Evolutionary conservation across 257 asterid genomes (phyloP).

Genomic region (Phtheirospermum japonicum): DNA sequence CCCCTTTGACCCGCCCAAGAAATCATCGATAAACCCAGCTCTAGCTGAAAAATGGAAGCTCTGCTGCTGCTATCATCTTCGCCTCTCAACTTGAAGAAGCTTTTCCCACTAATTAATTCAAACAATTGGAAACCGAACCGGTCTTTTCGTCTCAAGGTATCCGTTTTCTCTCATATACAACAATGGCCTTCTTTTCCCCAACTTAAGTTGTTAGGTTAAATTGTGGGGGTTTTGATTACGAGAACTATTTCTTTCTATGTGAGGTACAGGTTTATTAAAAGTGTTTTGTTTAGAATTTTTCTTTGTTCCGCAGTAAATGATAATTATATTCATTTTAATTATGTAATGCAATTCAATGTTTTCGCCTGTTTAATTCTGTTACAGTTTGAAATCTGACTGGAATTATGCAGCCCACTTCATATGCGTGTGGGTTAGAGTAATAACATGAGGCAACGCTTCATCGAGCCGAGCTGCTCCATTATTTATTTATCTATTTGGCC

Average conservation of each 20-base stretch:
- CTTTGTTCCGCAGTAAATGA: background rate
- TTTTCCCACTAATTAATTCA: conserved; percentile 21
- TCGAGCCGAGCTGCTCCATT: too few species aligned
- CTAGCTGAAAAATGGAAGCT: conserved; percentile 31
- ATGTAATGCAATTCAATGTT: conserved; percentile 1
- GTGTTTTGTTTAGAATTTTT: background rate
- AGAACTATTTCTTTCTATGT: too few species aligned
- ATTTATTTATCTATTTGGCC: too few species aligned
- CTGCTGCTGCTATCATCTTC: conserved; percentile 21
- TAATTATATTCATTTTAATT: background rate
- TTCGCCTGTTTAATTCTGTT: too few species aligned
- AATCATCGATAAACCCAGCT: too few species aligned
- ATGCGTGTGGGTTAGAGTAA: too few species aligned
- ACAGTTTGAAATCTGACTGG: too few species aligned
- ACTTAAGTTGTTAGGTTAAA: background rate
- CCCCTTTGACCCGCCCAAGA: too few species aligned
- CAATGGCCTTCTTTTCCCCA: too few species aligned
- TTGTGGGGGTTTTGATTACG: background rate
- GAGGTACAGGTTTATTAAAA: background rate
- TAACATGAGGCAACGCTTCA: too few species aligned
- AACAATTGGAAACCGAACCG: background rate
- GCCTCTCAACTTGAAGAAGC: conserved; percentile 21
- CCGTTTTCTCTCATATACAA: background rate
- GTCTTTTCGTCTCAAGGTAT: conserved; percentile 29
- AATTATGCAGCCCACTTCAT: too few species aligned